Conservation (phyloP, 2,329 filamentous ascomycete species). For the Cryphonectria japonica region DNA sequence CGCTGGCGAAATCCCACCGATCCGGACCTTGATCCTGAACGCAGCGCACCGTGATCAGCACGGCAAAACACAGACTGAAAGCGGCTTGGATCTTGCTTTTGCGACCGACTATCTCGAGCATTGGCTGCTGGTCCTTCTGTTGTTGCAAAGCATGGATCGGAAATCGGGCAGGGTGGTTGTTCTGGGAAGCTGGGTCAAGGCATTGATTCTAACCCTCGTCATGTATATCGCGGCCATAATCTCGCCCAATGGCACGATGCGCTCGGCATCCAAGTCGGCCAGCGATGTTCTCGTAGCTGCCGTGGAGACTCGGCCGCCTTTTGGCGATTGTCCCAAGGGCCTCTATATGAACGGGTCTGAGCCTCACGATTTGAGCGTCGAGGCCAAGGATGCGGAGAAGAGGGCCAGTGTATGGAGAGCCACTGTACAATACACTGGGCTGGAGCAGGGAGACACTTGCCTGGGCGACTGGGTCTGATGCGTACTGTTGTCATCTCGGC, state of each 20-base stretch:
- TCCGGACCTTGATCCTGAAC: constrained; percentile 45
- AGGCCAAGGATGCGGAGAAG: constrained; percentile 14
- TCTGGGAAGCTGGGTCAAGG: constrained; percentile 30
- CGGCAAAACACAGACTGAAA: constrained; percentile 30
- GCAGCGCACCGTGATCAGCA: constrained; percentile 36
- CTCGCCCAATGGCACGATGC: constrained; percentile 14
- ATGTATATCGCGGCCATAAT: not conserved
- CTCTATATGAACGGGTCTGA: constrained; percentile 17
- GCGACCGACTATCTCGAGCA: constrained; percentile 35
- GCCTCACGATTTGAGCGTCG: not conserved
- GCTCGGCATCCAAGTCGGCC: constrained; percentile 14
- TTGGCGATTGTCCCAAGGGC: constrained; percentile 10
- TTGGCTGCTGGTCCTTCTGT: constrained; percentile 33
- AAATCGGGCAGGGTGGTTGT: constrained; percentile 31
- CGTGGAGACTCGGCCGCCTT: not conserved
- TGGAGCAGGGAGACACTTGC: constrained; percentile 11
- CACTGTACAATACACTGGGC: not conserved
- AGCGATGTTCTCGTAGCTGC: constrained; percentile 13
- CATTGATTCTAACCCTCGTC: constrained; percentile 17
- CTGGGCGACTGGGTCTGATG: constrained; percentile 10
- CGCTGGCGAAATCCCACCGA: constrained; percentile 41
- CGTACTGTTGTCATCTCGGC: not conserved
- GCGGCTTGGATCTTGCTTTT: constrained; percentile 33
- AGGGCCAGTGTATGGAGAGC: constrained; percentile 15
- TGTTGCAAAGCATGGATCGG: constrained; percentile 35